A percentile compares a stretch with the other conserved stretches of the same genome.
phyloP scores from a whole-genome alignment of 495 filamentous ascomycete species.

The Geopyxis carbonaria region DNA sequence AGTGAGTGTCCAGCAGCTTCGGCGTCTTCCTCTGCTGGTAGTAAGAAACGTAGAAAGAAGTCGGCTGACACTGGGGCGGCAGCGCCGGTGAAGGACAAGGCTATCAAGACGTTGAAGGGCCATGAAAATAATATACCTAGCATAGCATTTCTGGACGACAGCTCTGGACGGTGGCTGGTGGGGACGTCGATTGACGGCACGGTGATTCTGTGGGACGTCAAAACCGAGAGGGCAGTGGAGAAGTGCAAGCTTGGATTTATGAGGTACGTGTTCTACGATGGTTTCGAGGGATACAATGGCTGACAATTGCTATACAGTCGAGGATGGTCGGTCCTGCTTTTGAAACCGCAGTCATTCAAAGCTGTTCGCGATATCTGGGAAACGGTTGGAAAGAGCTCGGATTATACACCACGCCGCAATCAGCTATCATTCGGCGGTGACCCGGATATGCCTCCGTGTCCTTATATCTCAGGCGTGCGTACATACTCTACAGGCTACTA shows the following conservation, averaged over 20 bases:
- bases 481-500: slow-evolving; percentile 20
- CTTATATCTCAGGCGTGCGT: slow-evolving; percentile 5
- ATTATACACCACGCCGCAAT: neutral
- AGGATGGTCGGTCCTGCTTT: slow-evolving; percentile 23
- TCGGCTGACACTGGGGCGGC: slow-evolving; percentile 28
- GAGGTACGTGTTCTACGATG: neutral
- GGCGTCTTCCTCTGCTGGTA: slow-evolving; percentile 21
- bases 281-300: neutral
- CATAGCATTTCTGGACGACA: slow-evolving; percentile 54
- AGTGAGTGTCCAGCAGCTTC: no score
- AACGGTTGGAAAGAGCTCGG: slow-evolving; percentile 14
- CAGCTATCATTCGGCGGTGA: neutral
- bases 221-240: slow-evolving; percentile 17
- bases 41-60: slow-evolving; percentile 24
- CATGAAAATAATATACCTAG: slow-evolving; percentile 52
- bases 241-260: slow-evolving; percentile 13
- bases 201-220: slow-evolving; percentile 47
- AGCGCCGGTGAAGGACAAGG: slow-evolving; percentile 13
- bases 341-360: slow-evolving; percentile 24
- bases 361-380: slow-evolving; percentile 16
- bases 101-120: slow-evolving; percentile 17
- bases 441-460: neutral
- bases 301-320: slow-evolving; percentile 4
- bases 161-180: slow-evolving; percentile 49
- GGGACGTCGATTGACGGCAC: slow-evolving; percentile 57